Conservation (phyloP, 108 stramenopile genomes). For the Bacterosira constricta region DNA sequence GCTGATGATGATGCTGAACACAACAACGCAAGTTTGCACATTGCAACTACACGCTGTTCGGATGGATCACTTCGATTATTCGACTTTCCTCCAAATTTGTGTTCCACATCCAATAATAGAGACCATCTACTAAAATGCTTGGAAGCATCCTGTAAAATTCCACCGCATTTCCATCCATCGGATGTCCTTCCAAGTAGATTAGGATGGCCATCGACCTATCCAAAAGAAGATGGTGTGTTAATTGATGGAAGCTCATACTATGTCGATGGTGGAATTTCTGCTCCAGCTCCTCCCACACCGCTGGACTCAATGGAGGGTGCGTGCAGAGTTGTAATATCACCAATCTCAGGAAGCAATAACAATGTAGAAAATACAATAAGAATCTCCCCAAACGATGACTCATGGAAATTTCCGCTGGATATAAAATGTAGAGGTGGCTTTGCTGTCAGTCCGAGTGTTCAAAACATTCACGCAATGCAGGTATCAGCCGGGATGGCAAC, state of each 20-base stretch:
- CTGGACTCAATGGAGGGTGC: constrained; percentile 20
- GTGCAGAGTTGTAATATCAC: constrained; percentile 45
- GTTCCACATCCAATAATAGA: background rate
- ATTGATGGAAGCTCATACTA: constrained; percentile 50
- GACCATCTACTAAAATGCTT: constrained; percentile 36
- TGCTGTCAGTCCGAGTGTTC: constrained; percentile 48
- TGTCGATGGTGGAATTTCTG: constrained; percentile 66
- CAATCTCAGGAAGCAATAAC: constrained; percentile 38
- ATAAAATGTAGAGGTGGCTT: constrained; percentile 43
- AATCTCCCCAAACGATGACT: constrained; percentile 53
- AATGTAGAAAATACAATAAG: constrained; percentile 7
- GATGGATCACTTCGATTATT: constrained; percentile 57
- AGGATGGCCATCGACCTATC: constrained; percentile 36
- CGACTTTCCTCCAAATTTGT: constrained; percentile 32
- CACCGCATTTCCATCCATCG: constrained; percentile 58
- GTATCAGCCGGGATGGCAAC: constrained; percentile 50
- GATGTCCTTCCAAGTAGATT: constrained; percentile 42
- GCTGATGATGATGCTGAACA: too few relatives aligned
- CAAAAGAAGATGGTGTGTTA: constrained; percentile 52
- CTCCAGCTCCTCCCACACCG: constrained; percentile 56
- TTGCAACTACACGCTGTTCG: constrained; percentile 56
- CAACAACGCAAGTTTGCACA: constrained; percentile 23
- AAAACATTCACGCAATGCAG: constrained; percentile 52
- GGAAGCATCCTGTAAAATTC: constrained; percentile 65
- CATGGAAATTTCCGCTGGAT: constrained; percentile 40